Conservation (phyloP, 768 basidiomycete genomes). For the Kockovaella imperatae region DNA sequence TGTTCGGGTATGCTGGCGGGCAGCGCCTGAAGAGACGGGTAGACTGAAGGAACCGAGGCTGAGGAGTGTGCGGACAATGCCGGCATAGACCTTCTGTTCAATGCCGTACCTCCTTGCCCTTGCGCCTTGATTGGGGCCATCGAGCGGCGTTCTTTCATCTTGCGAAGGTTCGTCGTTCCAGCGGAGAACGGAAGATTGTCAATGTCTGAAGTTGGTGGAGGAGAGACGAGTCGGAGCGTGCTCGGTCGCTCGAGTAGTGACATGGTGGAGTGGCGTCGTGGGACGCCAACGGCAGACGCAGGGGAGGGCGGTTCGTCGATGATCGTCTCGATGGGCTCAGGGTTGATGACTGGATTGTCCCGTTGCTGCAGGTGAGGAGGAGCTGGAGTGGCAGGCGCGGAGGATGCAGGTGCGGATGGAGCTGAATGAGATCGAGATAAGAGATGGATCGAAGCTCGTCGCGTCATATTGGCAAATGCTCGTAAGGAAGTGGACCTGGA, state of each 20-base stretch:
- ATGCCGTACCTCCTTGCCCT: neutral
- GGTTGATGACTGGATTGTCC: neutral
- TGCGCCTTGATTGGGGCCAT: conserved; percentile 21
- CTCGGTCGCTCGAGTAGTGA: conserved; percentile 27
- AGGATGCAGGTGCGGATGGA: conserved; percentile 3
- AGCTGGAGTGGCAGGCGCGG: neutral
- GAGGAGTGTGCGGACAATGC: conserved; percentile 13
- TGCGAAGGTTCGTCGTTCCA: conserved; percentile 5
- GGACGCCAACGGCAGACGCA: conserved; percentile 36
- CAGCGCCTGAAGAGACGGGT: conserved; percentile 28
- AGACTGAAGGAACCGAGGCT: conserved; percentile 21
- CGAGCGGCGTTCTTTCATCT: conserved; percentile 24
- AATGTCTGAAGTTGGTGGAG: conserved; percentile 13
- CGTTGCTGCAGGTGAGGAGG: neutral
- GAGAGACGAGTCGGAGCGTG: conserved; percentile 30
- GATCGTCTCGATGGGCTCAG: conserved; percentile 16
- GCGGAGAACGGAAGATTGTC: conserved; percentile 30
- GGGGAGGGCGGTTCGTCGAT: conserved; percentile 27
- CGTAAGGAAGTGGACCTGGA: neutral
- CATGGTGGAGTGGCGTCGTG: conserved; percentile 26
- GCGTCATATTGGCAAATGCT: conserved; percentile 13
- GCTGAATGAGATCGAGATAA: conserved; percentile 13
- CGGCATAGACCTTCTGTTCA: conserved; percentile 30
- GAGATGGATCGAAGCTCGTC: conserved; percentile 13
- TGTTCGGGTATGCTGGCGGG: conserved; percentile 2